Percentiles rank a stretch among this genome's conserved stretches.
phyloP scores from a whole-genome alignment of 306 rosid genomes.

The Dryas drummondii region DNA sequence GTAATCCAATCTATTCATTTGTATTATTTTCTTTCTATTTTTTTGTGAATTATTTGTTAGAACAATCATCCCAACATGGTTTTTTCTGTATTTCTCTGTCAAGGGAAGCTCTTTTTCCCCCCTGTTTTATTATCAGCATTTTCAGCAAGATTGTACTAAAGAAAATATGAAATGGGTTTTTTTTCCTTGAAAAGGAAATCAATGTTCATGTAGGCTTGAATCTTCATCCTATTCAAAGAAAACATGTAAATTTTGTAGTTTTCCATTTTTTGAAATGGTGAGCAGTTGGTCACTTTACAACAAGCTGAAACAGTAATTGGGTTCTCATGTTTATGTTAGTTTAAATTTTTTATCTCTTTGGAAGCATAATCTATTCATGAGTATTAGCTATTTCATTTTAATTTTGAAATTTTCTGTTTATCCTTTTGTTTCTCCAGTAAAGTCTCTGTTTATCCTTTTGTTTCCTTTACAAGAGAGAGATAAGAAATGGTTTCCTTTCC shows the following conservation, averaged over 20 bases:
- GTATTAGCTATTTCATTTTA: not conserved
- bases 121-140: not conserved
- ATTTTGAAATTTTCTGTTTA: not conserved
- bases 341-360: not conserved
- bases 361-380: not conserved
- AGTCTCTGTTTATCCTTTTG: not conserved
- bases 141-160: not conserved
- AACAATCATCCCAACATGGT: not conserved
- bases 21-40: constrained; percentile 13
- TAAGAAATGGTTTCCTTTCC: not conserved
- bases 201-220: not conserved
- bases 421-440: not conserved
- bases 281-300: constrained; percentile 1
- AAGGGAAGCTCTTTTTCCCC: not conserved
- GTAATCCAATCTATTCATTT: not conserved
- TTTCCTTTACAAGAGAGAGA: not conserved
- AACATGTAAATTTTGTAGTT: not conserved
- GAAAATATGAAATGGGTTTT: not conserved
- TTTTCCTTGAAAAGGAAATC: not conserved
- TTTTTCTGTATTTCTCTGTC: not conserved
- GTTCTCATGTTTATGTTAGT: not conserved
- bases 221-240: not conserved
- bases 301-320: not conserved
- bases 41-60: not conserved
- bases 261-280: not conserved